A percentile compares a stretch with the other conserved stretches of the same genome.
phyloP scores from a whole-genome alignment of 768 basidiomycete species.

The Pleurotus eryngii region DNA sequence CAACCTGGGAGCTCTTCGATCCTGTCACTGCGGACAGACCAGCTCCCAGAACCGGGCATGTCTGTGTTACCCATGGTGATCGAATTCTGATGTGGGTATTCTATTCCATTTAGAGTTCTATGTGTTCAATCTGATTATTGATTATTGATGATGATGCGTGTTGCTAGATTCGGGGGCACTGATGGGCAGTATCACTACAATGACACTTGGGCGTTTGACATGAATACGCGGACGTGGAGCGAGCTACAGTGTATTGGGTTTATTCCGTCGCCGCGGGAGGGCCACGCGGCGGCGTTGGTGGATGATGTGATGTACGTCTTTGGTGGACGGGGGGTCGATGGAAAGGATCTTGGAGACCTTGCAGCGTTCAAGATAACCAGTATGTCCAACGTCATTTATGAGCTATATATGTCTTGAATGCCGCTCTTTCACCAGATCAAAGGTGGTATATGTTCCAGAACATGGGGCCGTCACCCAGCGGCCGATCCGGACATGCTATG shows the following conservation, averaged over 20 bases:
- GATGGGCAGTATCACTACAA: conserved; percentile 99
- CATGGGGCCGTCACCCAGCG: conserved; percentile 94
- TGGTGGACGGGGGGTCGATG: conserved; percentile 95
- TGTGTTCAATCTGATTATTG: conserved; percentile 8
- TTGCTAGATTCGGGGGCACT: conserved; percentile 87
- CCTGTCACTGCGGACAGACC: conserved; percentile 56
- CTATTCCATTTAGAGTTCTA: conserved; percentile 3
- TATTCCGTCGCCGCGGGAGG: conserved; percentile 93
- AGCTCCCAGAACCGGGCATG: conserved; percentile 88
- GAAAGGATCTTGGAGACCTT: conserved; percentile 90
- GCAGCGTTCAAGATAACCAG: conserved; percentile 98
- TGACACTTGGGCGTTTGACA: conserved; percentile 95
- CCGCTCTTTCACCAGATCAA: conserved; percentile 55
- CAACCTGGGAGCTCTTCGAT: conserved; percentile 80
- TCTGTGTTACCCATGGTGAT: conserved; percentile 79
- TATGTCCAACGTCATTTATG: conserved; percentile 39
- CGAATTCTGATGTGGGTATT: conserved; percentile 75
- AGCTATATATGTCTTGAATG: conserved; percentile 6
- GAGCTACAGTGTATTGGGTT: conserved; percentile 96
- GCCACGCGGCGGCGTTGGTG: conserved; percentile 93
- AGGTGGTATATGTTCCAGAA: conserved; percentile 99
- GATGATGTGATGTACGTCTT: conserved; percentile 98
- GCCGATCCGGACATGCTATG: conserved; percentile 98
- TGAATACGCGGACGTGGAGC: conserved; percentile 77
- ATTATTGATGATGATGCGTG: conserved; percentile 11